Base-by-base conservation (phyloP, 768 basidiomycete genomes). In the Phylloporus scabripes region DNA sequence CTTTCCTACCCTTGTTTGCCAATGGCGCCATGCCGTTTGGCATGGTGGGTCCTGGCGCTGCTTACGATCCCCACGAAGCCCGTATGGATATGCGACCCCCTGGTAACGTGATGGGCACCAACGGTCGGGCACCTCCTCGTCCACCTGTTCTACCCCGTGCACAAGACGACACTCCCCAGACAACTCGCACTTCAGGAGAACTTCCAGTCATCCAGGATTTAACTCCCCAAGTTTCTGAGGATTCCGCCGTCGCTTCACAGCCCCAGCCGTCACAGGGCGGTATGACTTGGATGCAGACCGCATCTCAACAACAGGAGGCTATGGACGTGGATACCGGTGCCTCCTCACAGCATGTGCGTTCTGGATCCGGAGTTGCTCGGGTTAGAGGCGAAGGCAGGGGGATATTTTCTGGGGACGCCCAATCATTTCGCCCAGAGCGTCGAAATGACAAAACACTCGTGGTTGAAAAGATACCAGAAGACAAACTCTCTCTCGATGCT, bases 401-500 rank as follows among this genome's bases (percentile, higher is more conserved):
- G 24, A 75, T 73, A n/a, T 87, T 86, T 57, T 69, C 74, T 42
- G 81, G 78, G 6, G 85, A 85, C 26, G 79, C 75, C 7, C 80
- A 80, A 50, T 79, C 73, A 48, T 85, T 85, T 72, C 80, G 80
- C 9, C 80, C 80, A 23, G 81, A 82, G 54, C 77, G 79, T 54
- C 74, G 83, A 49, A 79, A 78, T 51, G 82, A 84, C 66, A 87
- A 84, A 69, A 92, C 88, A 0, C 75, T 98, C 18, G 91, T 96
- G 12, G 86, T 98, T 31, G 92, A 96, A 68, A 93, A 93, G 71
- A 94, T 97, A 49, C 94, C 94, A 0, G 79, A 83, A 43, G 85
- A 90, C 53, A 83, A 87, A 55, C 76, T 95, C 34, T 79, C 79
- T 12, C 78, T 92, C 12, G 85, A 83, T 44, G 72, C 80, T 5